phyloP scores from a whole-genome alignment of 345 rosid species.

The Syzygium grande region DNA sequence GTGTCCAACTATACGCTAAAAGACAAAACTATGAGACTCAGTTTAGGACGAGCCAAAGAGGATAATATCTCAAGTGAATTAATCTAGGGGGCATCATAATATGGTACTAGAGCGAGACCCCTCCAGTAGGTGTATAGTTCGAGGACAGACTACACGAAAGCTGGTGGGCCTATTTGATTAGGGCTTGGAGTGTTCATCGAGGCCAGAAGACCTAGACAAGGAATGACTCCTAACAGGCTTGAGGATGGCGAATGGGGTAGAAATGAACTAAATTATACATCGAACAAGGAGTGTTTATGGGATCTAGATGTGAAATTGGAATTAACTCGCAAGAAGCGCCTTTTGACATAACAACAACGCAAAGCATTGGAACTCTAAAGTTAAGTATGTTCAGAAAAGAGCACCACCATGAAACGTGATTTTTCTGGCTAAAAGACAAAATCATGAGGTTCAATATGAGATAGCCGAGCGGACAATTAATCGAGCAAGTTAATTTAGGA shows the following conservation, averaged over 20 bases:
- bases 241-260: not conserved
- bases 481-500: not conserved
- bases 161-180: not conserved
- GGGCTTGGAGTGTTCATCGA: rapidly evolving
- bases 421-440: not conserved
- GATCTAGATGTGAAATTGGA: not conserved
- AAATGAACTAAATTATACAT: not conserved
- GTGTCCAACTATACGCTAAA: not conserved
- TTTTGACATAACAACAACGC: not conserved
- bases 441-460: rapidly evolving
- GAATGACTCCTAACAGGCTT: not conserved
- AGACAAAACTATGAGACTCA: not conserved
- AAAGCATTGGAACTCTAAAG: not conserved
- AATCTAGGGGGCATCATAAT: not conserved
- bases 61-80: not conserved
- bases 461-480: rapidly evolving
- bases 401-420: not conserved
- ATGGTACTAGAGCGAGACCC: not conserved
- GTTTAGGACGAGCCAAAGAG: not conserved
- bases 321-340: not conserved
- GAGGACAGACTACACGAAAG: not conserved
- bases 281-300: not conserved
- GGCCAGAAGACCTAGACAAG: not conserved
- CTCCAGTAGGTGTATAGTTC: rapidly evolving
- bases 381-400: not conserved